phyloP scores from a whole-genome alignment of 2,329 filamentous ascomycete genomes.

The Paraphaeosphaeria minitans region DNA sequence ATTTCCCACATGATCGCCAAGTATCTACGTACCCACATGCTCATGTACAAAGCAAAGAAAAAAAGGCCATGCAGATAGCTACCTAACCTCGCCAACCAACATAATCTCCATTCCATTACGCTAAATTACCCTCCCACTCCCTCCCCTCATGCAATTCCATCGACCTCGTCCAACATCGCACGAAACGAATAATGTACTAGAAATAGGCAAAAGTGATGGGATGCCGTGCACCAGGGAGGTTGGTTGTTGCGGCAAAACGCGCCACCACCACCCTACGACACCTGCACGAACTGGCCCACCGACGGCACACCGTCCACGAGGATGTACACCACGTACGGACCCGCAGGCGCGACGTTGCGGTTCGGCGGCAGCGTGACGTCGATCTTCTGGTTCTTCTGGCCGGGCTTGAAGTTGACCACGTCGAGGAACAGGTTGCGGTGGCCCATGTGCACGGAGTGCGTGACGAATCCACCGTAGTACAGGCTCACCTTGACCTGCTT shows the following conservation, averaged over 20 bases:
- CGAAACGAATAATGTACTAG: constrained; percentile 7
- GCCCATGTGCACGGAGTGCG: constrained; percentile 66
- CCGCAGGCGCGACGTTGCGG: constrained; percentile 61
- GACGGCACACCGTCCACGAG: constrained; percentile 61
- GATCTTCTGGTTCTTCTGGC: constrained; percentile 51
- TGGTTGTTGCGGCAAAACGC: too few relatives aligned
- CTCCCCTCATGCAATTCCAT: background rate
- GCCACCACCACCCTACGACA: constrained; percentile 36
- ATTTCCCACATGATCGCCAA: too few relatives aligned
- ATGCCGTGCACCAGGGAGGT: too few relatives aligned
- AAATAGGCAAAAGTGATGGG: background rate
- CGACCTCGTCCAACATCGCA: background rate
- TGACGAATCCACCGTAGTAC: constrained; percentile 66
- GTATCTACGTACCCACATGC: background rate
- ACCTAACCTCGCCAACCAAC: too few relatives aligned
- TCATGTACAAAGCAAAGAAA: background rate
- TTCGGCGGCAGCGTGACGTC: constrained; percentile 61
- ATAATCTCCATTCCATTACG: too few relatives aligned
- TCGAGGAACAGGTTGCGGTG: constrained; percentile 63
- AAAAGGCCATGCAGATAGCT: background rate
- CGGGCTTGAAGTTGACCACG: constrained; percentile 53
- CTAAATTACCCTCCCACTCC: too few relatives aligned
- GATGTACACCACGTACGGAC: constrained; percentile 65
- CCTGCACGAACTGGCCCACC: constrained; percentile 58
- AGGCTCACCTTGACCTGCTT: constrained; percentile 57